Percentiles rank a stretch among this genome's conserved stretches.
Conservation (phyloP, 176 grass and related monocot species). For the Puccinellia tenuiflora region DNA sequence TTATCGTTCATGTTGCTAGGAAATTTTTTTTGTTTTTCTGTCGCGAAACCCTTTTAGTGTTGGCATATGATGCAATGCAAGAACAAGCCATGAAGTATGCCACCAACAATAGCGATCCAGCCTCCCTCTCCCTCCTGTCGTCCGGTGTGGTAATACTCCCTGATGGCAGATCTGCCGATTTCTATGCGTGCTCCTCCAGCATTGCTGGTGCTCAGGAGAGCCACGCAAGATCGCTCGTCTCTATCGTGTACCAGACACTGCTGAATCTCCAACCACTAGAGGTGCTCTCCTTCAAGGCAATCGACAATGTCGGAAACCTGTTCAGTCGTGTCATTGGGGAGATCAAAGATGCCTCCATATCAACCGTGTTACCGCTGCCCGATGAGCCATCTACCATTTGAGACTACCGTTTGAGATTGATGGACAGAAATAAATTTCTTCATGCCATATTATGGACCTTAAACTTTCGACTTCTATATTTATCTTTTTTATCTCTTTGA, state of each 20-base stretch:
- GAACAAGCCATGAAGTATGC: neutral
- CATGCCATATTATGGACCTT: too few species aligned
- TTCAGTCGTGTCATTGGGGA: constrained; percentile 29
- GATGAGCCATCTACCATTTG: neutral
- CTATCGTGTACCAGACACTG: constrained; percentile 16
- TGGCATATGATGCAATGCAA: neutral
- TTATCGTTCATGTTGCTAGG: too few species aligned
- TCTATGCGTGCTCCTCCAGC: neutral
- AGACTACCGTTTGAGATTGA: too few species aligned
- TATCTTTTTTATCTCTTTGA: neutral
- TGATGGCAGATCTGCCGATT: neutral
- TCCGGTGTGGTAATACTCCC: constrained; percentile 2
- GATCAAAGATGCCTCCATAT: constrained; percentile 27
- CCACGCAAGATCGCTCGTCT: constrained; percentile 19
- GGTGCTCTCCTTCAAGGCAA: neutral
- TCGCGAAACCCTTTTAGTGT: too few species aligned
- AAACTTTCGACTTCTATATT: neutral
- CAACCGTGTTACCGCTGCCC: neutral
- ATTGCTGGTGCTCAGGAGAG: too few species aligned
- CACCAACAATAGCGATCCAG: neutral
- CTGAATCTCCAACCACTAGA: neutral
- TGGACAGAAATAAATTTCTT: neutral
- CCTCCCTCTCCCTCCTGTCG: neutral
- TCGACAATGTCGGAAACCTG: neutral
- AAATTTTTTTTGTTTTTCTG: too few species aligned